phyloP scores from a whole-genome alignment of 1,284 basidiomycete genomes.

The Moesziomyces parantarcticus region DNA sequence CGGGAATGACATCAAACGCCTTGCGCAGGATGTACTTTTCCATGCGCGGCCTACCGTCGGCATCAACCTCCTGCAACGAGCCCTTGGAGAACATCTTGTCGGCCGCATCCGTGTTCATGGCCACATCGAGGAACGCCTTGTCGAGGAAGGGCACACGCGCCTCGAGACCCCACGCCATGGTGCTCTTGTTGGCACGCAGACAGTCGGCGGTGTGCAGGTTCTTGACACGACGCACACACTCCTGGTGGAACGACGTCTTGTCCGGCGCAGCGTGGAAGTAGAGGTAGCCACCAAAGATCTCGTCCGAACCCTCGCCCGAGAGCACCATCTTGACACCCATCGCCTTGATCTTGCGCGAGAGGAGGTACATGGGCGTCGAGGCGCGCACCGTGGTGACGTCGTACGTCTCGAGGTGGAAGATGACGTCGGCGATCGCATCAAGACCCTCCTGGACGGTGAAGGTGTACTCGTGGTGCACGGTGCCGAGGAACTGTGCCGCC shows the following conservation, averaged over 20 bases:
- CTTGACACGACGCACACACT: constrained; percentile 93
- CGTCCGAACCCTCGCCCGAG: constrained; percentile 96
- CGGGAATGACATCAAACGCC: constrained; percentile 86
- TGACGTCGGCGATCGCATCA: constrained; percentile 96
- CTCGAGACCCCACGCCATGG: constrained; percentile 99
- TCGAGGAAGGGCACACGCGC: constrained; percentile 99
- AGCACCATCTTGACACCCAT: constrained; percentile 99
- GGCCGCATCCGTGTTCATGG: constrained; percentile 89
- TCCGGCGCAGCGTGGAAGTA: constrained; percentile 99
- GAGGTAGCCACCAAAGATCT: constrained; percentile 98
- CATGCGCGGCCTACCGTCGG: constrained; percentile 63
- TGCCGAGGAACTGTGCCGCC: constrained; percentile 92
- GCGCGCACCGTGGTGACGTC: constrained; percentile 99
- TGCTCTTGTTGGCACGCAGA: constrained; percentile 98
- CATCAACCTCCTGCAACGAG: constrained; percentile 77
- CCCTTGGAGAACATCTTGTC: constrained; percentile 94
- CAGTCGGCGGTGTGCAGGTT: constrained; percentile 98
- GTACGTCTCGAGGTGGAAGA: constrained; percentile 98
- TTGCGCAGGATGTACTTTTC: constrained; percentile 91
- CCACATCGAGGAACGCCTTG: constrained; percentile 91
- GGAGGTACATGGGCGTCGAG: constrained; percentile 95
- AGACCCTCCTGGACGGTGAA: constrained; percentile 99
- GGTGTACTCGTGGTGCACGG: constrained; percentile 96
- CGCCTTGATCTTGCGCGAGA: constrained; percentile 98
- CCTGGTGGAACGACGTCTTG: constrained; percentile 89